Evolutionary conservation across 805 yeast genomes (phyloP).

Genomic region (Nematodospora valgi): DNA sequence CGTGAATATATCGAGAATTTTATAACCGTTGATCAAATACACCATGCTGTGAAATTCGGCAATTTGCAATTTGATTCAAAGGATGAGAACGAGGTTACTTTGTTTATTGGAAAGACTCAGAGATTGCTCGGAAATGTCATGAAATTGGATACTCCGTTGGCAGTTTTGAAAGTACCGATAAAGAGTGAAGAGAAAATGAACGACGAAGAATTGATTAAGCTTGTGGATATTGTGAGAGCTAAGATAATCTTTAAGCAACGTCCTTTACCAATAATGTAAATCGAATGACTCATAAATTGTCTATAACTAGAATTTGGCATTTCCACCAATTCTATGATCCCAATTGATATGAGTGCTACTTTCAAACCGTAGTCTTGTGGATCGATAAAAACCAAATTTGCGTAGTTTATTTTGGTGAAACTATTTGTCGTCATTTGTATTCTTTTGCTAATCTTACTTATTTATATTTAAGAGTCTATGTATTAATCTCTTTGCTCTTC

Average conservation of each 20-base stretch:
- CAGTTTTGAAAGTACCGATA: conserved; percentile 47
- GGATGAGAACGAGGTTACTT: conserved; percentile 43
- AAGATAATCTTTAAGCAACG: conserved; percentile 63
- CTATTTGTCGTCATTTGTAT: too few species aligned
- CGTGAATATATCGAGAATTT: conserved; percentile 32
- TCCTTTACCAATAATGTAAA: conserved; percentile 75
- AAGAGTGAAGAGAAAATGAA: conserved; percentile 14
- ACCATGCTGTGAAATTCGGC: conserved; percentile 52
- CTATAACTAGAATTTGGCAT: conserved; percentile 10
- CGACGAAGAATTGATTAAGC: conserved; percentile 33
- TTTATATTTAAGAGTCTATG: too few species aligned
- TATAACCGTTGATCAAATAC: conserved; percentile 27
- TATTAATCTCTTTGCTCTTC: too few species aligned
- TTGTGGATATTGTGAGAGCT: conserved; percentile 57
- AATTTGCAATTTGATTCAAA: conserved; percentile 42
- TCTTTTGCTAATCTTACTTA: too few species aligned
- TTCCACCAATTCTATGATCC: conserved; percentile 14
- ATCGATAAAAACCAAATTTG: conserved; percentile 22
- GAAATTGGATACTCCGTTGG: conserved; percentile 62
- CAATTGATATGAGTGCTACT: conserved; percentile 11
- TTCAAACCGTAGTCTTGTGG: conserved; percentile 12
- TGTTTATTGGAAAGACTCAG: conserved; percentile 68
- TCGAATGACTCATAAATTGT: not conserved
- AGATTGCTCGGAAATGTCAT: conserved; percentile 61
- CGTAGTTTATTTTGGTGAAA: conserved; percentile 6